Evolutionary conservation across 805 yeast genomes (phyloP).

Genomic region (Saturnispora diversa): DNA sequence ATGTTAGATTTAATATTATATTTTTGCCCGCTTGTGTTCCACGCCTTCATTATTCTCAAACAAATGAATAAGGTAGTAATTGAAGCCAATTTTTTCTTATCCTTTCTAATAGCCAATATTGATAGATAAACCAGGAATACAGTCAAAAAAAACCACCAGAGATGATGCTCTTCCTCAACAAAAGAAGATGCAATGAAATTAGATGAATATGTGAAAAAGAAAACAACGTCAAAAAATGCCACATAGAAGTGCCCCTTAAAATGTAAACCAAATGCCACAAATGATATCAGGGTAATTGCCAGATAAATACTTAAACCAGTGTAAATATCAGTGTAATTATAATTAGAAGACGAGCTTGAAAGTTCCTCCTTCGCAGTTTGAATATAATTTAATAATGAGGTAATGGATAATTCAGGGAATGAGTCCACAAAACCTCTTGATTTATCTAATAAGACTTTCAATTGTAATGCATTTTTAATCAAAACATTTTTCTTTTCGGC

Average conservation of each 20-base stretch:
- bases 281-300: constrained; percentile 26
- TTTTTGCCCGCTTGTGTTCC: constrained; percentile 91
- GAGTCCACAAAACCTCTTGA: constrained; percentile 24
- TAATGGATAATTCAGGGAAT: constrained; percentile 15
- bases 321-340: constrained; percentile 46
- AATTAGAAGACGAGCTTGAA: constrained; percentile 62
- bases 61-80: constrained; percentile 24
- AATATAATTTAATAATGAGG: constrained; percentile 30
- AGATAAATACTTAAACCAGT: constrained; percentile 32
- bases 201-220: constrained; percentile 33
- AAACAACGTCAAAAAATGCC: constrained; percentile 24
- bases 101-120: constrained; percentile 13
- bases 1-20: constrained; percentile 40
- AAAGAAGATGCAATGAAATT: constrained; percentile 80
- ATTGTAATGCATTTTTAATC: constrained; percentile 51
- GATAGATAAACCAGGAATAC: constrained; percentile 23
- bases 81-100: constrained; percentile 14
- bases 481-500: constrained; percentile 33
- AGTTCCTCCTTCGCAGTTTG: constrained; percentile 40
- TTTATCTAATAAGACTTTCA: constrained; percentile 40
- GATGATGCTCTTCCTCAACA: constrained; percentile 91
- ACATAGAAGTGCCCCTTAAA: constrained; percentile 14
- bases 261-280: constrained; percentile 19
- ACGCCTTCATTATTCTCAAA: constrained; percentile 60
- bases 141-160: constrained; percentile 80